Evolutionary conservation across 148 eudicot species (phyloP).

Genomic region (Amaranthus palmeri): DNA sequence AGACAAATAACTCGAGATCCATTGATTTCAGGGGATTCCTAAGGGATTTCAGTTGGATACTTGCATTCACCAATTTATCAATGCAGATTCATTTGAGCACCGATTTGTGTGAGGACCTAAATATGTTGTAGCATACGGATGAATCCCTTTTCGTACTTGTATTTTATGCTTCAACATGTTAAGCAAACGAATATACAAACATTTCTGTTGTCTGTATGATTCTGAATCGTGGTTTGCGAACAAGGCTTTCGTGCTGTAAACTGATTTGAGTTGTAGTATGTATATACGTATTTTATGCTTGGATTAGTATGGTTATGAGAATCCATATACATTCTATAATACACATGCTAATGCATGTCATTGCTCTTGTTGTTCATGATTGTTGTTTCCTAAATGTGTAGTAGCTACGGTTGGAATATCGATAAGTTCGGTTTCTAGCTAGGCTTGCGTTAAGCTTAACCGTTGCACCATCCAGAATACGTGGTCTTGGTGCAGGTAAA

Average conservation of each 20-base stretch:
- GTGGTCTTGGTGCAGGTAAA: no score
- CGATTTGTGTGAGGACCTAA: not conserved
- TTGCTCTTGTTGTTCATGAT: no score
- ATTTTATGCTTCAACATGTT: conserved; percentile 4
- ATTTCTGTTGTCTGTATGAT: conserved; percentile 17
- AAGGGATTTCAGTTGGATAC: conserved; percentile 8
- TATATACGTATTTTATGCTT: not conserved
- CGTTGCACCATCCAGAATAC: no score
- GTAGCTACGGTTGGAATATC: no score
- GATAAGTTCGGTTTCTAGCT: no score
- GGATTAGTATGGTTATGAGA: not conserved
- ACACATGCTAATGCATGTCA: not conserved
- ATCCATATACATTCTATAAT: not conserved
- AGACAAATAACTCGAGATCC: not conserved
- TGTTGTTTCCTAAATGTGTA: no score
- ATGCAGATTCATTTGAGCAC: conserved; percentile 7
- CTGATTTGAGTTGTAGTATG: not conserved
- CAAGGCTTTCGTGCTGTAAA: not conserved
- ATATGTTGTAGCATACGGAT: not conserved
- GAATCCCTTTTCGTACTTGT: not conserved
- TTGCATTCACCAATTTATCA: not conserved
- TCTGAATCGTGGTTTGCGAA: conserved; percentile 7
- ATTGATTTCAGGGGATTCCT: not conserved
- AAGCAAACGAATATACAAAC: not conserved
- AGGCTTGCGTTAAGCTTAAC: no score